Evolutionary conservation across 2,329 filamentous ascomycete species (phyloP), one percentile per base, ranked within the genome.

Genomic region (Leptodontidium sp.): DNA sequence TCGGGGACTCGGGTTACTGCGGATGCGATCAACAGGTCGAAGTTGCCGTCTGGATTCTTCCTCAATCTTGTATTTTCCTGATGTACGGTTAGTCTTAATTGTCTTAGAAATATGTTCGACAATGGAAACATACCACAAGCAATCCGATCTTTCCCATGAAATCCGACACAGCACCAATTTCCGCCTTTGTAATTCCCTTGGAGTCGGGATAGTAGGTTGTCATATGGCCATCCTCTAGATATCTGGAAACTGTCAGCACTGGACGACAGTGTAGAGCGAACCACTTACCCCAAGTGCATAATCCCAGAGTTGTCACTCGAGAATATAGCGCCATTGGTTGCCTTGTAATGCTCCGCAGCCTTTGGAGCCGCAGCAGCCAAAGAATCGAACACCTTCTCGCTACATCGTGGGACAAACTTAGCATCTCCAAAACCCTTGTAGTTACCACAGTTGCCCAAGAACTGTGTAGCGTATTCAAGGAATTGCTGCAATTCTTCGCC

Each of bases 351-450:
- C 70, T 85, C 84, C 76, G 87, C 83, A 7, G 91, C 88, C 64
- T 91, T 87, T 2, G 87, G 81, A 0, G 81, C 82, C 17, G 85
- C 85, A 17, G 86, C 84, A 55, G 90, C 90, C 43, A 95, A 83
- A 69, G 90, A 86, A 62, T 87, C 85, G 69, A 94, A 86, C 5
- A 85, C 86, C 68, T 87, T 86, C 73, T 89, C 86, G 7, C 85
- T 83, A 76, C 91, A 88, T 74, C 92, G 86, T 1, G 93, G 93
- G 67, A 96, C 86, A 77, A 96, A 94, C 78, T 96, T 96, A 75
- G 90, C 88, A 80, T 96, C 92, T 53, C 93, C 93, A 76, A 94
- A 95, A 74, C 91, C 91, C 82, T 95, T 95, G 82, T 95, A 96
- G 80, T 96, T 96, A 71, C 93, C 78, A 70, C 85, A 86, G 78